Base-by-base conservation (phyloP, 441 rosid species). In the Adansonia rubrostipa region DNA sequence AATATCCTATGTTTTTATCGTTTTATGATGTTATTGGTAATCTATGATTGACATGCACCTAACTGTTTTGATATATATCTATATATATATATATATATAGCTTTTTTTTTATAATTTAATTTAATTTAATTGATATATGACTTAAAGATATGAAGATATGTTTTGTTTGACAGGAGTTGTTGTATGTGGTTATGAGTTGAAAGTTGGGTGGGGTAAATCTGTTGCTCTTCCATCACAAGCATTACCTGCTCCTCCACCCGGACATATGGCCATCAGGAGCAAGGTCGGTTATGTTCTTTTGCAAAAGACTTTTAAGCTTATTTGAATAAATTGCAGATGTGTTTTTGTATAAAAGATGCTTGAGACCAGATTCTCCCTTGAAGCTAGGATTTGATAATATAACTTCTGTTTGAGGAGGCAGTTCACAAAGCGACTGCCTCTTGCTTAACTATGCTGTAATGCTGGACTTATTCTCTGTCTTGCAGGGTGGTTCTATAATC, bases 141-240 rank as follows among this genome's bases (percentile, higher is more conserved):
- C 75, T 19, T 81, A 22, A 64, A 66, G 77, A 50, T 63, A 19
- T 82, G 73, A 64, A 66, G 77, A 50, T 63, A 19, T 82, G 73
- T 76, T 76, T 74, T 81, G 48, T 85, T 83, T 80, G 56, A 61
- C 89, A 93, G 99, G 99, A 78, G 93, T 97, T 62, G 86, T 97
- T 72, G 98, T 97, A 24, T 97, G 93, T 77, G 99, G 95, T 80
- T 93, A 93, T 77, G 99, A 93, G 82, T 84, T 97, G 86, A 97
- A 97, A 82, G 92, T 97, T 77, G 99, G 99, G 61, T 97, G 99
- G 99, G 99, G 99, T 70, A 97, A 97, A 84, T 95, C 99, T 78
- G 99, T 95, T 76, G 97, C 99, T 85, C 97, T 97, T 80, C 99
- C 99, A 74, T 92, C 99, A 61, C 99, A 97, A 86, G 99, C 99